phyloP scores from a whole-genome alignment of 2,329 filamentous ascomycete species.

The Alternaria atra region DNA sequence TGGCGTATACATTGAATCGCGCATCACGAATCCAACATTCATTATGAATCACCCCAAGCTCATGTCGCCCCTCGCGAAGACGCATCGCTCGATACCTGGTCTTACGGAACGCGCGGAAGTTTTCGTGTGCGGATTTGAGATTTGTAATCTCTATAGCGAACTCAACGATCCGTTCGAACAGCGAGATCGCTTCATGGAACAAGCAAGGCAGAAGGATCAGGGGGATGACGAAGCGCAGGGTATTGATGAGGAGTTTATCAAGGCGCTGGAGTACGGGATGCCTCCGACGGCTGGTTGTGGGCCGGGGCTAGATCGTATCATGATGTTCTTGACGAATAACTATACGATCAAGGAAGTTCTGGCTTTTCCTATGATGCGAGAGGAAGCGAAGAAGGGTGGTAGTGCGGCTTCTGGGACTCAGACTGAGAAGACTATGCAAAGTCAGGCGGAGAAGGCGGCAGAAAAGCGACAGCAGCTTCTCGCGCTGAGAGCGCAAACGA shows the following conservation, averaged over 20 bases:
- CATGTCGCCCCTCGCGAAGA: conserved; percentile 98
- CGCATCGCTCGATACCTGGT: conserved; percentile 78
- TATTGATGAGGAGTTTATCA: conserved; percentile 94
- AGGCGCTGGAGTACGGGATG: conserved; percentile 86
- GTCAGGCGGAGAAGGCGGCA: background rate
- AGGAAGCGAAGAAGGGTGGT: conserved; percentile 45
- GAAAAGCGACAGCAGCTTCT: background rate
- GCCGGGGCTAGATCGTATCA: conserved; percentile 91
- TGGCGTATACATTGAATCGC: conserved; percentile 94
- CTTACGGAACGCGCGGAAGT: conserved; percentile 98
- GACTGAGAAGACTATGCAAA: background rate
- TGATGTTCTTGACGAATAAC: conserved; percentile 96
- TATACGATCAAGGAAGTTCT: conserved; percentile 96
- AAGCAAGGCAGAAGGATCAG: conserved; percentile 89
- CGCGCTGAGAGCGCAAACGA: background rate
- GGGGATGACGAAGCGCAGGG: conserved; percentile 97
- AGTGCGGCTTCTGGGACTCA: background rate
- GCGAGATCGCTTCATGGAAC: conserved; percentile 79
- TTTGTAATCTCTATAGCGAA: conserved; percentile 96
- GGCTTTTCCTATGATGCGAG: conserved; percentile 98
- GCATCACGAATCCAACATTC: conserved; percentile 91
- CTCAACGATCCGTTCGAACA: conserved; percentile 98
- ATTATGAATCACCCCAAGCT: conserved; percentile 81
- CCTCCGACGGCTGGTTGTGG: conserved; percentile 94
- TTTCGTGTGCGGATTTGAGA: conserved; percentile 97